phyloP scores from a whole-genome alignment of 2,329 filamentous ascomycete genomes.

The Xylariaceae sp. region DNA sequence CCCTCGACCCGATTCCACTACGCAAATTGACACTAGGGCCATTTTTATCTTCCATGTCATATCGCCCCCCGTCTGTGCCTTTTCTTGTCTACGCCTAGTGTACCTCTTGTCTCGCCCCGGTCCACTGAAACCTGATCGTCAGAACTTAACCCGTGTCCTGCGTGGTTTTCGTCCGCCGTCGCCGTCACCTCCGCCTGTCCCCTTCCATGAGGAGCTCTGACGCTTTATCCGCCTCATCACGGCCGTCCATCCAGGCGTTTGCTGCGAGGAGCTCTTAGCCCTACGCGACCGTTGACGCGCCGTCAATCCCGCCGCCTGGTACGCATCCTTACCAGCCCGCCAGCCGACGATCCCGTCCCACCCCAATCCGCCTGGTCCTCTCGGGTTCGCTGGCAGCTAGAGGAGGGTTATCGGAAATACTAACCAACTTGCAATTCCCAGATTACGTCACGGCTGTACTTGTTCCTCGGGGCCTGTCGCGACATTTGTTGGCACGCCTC shows the following conservation, averaged over 20 bases:
- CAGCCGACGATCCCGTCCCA: constrained; percentile 15
- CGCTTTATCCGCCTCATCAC: constrained; percentile 1
- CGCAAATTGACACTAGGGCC: constrained; percentile 8
- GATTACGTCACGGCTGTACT: constrained; percentile 9
- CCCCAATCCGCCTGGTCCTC: constrained; percentile 6
- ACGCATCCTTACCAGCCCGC: constrained; percentile 14
- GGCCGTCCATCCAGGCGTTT: constrained; percentile 3
- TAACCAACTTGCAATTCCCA: too few relatives aligned
- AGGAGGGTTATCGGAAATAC: too few relatives aligned
- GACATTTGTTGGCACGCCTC: constrained; percentile 3
- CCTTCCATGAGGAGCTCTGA: constrained; percentile 12
- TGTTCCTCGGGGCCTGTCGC: constrained; percentile 1
- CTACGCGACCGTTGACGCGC: constrained; percentile 20
- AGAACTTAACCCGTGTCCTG: constrained; percentile 9
- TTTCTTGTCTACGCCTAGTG: constrained; percentile 15
- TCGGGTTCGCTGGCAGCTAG: constrained; percentile 9
- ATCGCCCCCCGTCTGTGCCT: constrained; percentile 7
- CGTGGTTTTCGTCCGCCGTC: constrained; percentile 16
- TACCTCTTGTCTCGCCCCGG: constrained; percentile 15
- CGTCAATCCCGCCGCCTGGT: constrained; percentile 13
- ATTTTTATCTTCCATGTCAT: constrained; percentile 10
- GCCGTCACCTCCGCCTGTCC: constrained; percentile 12
- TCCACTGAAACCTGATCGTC: constrained; percentile 18
- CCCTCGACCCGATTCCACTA: constrained; percentile 9
- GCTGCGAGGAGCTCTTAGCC: background rate